Evolutionary conservation across 306 rosid genomes (phyloP), one percentile per base, ranked within the genome.

Genomic region (Vigna nakashimae): DNA sequence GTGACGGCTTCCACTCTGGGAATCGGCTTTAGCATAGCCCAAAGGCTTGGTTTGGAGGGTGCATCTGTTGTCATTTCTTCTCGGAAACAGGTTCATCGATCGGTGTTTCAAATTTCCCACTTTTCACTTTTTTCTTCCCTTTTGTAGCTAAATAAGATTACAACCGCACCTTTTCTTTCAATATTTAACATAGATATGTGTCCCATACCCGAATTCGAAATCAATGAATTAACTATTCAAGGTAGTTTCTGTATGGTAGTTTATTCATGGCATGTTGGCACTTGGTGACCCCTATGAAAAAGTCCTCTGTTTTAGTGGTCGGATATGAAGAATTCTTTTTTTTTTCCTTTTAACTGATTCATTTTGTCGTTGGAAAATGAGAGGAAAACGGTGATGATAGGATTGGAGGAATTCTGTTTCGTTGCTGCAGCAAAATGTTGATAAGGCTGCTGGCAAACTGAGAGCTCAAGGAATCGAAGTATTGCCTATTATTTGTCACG

Each of bases 1-100:
- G 96, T 95, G 28, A 92, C 98, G 3, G 98, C 98, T 71, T 95
- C 98, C 0, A 92, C 98, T 52, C 98, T 89, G 79, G 98, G 98
- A 50, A 95, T 95, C 45, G 98, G 98, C 64, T 92, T 92, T 64
- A 28, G 74, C 71, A 95, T 95, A 42, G 96, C 96, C 13, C 79
- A 88, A 83, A 94, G 98, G 53, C 92, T 95, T 58, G 98, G 92
- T 14, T 83, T 92, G 46, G 98, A 95, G 84, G 98, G 98, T 56
- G 98, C 97, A 38, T 86, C 92, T 57, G 89, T 95, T 43, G 97
- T 95, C 15, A 69, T 95, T 78, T 95, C 98, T 59, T 95, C 98
- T 36, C 98, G 98, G 72, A 87, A 64, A 76, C 98, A 92, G 97
- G 79, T 63, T 60, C 30, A 6, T 63, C 48, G 4, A 48, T 59